Conservation (phyloP, 2,329 filamentous ascomycete species). For the Talaromyces albobiverticillius region DNA sequence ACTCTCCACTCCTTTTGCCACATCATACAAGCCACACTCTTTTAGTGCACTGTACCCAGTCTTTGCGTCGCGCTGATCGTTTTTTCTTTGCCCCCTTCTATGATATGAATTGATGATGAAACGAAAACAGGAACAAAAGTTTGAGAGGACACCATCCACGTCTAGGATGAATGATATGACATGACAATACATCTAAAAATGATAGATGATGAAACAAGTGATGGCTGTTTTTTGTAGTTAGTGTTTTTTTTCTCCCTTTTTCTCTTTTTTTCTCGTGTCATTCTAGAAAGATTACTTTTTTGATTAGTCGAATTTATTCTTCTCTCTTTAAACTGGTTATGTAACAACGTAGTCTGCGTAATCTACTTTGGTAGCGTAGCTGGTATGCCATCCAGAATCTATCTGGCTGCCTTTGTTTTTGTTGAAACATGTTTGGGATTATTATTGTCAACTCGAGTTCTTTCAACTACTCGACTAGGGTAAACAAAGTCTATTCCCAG, state of each 20-base stretch:
- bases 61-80: constrained; percentile 13
- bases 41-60: constrained; percentile 2
- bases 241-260: constrained; percentile 14
- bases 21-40: background rate
- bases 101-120: constrained; percentile 11
- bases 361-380: too few relatives aligned
- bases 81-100: background rate
- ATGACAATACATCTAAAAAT: constrained; percentile 10
- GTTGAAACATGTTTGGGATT: too few relatives aligned
- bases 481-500: too few relatives aligned
- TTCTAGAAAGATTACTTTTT: background rate
- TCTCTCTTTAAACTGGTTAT: background rate
- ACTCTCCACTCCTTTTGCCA: constrained; percentile 2
- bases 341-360: too few relatives aligned
- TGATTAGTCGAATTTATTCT: background rate
- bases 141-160: background rate
- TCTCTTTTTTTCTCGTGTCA: constrained; percentile 12
- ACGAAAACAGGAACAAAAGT: constrained; percentile 11
- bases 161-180: constrained; percentile 9
- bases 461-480: too few relatives aligned
- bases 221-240: constrained; percentile 8
- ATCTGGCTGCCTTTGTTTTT: too few relatives aligned
- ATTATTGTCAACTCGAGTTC: too few relatives aligned
- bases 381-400: background rate
- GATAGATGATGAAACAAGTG: constrained; percentile 12